A percentile compares a stretch with the other conserved stretches of the same genome.
Evolutionary conservation across 306 rosid species (phyloP).

Genomic region (Boehmeria nivea): DNA sequence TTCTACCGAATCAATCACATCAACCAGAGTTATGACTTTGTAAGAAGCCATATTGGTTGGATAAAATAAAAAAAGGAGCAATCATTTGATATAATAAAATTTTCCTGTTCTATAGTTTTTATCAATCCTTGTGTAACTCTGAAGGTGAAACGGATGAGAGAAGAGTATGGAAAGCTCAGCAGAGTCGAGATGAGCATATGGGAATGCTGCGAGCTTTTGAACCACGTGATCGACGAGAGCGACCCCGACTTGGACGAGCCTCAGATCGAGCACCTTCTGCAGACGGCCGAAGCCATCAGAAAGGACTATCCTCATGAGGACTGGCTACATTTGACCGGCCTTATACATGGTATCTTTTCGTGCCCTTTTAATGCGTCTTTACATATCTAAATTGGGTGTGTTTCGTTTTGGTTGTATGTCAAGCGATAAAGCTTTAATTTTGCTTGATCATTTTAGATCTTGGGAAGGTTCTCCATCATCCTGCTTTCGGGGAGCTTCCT

Average conservation of each 20-base stretch:
- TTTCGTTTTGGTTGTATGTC: too few relatives aligned
- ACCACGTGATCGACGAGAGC: slow-evolving; percentile 77
- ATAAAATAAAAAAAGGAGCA: too few relatives aligned
- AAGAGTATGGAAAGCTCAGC: slow-evolving; percentile 54
- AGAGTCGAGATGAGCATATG: slow-evolving; percentile 76
- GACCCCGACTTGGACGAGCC: slow-evolving; percentile 88
- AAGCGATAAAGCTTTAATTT: too few relatives aligned
- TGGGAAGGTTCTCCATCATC: slow-evolving; percentile 79
- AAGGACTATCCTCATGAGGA: slow-evolving; percentile 70
- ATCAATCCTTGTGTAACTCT: too few relatives aligned
- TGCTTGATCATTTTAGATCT: slow-evolving; percentile 59
- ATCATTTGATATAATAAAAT: not conserved
- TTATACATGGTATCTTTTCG: slow-evolving; percentile 87
- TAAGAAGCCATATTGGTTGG: too few relatives aligned
- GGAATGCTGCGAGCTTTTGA: slow-evolving; percentile 79
- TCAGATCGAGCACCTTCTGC: slow-evolving; percentile 69
- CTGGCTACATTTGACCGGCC: slow-evolving; percentile 79
- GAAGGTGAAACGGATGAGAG: slow-evolving; percentile 79
- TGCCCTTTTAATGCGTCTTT: too few relatives aligned
- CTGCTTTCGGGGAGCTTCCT: slow-evolving; percentile 76
- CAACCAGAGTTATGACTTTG: slow-evolving; percentile 60
- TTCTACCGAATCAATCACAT: slow-evolving; percentile 61
- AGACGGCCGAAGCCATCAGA: slow-evolving; percentile 79
- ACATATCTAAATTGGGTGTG: too few relatives aligned
- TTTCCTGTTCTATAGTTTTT: not conserved